These are phyloP conservation scores for Calcarisporium arbuscula DNA, from an alignment of 2,329 filamentous ascomycete genomes.

Conservation along the genomic window DNA sequence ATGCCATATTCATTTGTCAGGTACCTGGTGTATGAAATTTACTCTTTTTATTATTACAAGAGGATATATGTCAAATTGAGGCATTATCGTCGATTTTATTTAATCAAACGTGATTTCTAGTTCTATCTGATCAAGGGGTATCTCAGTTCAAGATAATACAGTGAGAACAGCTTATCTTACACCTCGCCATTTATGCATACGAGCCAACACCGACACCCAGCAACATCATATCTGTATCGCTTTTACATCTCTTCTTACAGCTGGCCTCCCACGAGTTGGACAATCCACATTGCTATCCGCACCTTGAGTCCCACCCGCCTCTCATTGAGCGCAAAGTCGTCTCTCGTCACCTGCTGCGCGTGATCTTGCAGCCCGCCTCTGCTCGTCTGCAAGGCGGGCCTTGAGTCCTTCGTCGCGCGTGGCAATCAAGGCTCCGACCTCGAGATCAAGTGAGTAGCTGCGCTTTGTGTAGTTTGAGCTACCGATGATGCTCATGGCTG, in stretches of 20 bases:
- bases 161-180: too few relatives aligned
- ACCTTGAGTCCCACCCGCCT: slow-evolving; percentile 81
- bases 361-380: slow-evolving; percentile 73
- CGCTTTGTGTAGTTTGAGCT: slow-evolving; percentile 95
- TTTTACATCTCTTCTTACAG: slow-evolving; percentile 58
- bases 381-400: slow-evolving; percentile 68
- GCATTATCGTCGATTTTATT: too few relatives aligned
- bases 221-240: too few relatives aligned
- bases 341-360: slow-evolving; percentile 60
- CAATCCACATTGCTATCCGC: slow-evolving; percentile 88
- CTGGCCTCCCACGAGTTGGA: slow-evolving; percentile 78
- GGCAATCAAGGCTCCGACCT: slow-evolving; percentile 80
- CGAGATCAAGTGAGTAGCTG: slow-evolving; percentile 86
- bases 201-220: too few relatives aligned
- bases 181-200: too few relatives aligned
- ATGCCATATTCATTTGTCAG: too few relatives aligned
- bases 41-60: too few relatives aligned
- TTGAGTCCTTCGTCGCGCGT: slow-evolving; percentile 71
- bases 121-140: too few relatives aligned
- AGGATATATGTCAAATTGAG: too few relatives aligned
- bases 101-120: too few relatives aligned
- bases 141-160: too few relatives aligned
- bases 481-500: slow-evolving; percentile 76
- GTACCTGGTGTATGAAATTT: too few relatives aligned
- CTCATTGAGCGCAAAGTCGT: slow-evolving; percentile 76